Percentiles rank a stretch among this genome's conserved stretches.
Conservation (phyloP, 2,329 filamentous ascomycete genomes). For the Cytospora piceae region DNA sequence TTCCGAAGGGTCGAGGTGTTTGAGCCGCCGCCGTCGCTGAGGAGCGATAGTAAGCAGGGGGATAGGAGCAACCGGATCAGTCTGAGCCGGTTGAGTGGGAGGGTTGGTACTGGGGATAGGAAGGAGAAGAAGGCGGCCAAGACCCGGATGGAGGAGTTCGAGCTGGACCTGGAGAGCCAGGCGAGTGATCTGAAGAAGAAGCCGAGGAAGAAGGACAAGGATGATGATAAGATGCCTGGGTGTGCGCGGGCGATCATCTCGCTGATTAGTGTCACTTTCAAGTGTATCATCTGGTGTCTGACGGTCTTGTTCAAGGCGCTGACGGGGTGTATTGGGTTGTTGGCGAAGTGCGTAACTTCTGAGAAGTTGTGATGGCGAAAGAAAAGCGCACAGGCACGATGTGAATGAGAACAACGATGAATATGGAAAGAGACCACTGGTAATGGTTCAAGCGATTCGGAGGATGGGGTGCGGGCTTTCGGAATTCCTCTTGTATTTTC, state of each 20-base stretch:
- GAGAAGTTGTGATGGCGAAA: conserved; percentile 44
- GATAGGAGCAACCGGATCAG: conserved; percentile 39
- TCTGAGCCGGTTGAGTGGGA: conserved; percentile 38
- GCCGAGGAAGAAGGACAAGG: conserved; percentile 44
- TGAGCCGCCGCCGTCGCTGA: conserved; percentile 58
- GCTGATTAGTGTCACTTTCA: conserved; percentile 57
- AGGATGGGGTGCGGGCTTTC: conserved; percentile 14
- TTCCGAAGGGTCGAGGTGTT: conserved; percentile 57
- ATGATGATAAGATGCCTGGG: conserved; percentile 55
- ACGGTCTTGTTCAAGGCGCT: conserved; percentile 60
- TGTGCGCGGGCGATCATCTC: conserved; percentile 54
- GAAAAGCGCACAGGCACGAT: conserved; percentile 17
- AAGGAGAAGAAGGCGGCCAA: conserved; percentile 31
- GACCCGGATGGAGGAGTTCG: conserved; percentile 59
- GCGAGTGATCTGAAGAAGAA: conserved; percentile 51
- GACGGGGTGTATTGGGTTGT: conserved; percentile 52
- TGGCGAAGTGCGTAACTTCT: conserved; percentile 55
- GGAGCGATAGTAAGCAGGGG: conserved; percentile 30
- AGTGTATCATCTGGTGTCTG: conserved; percentile 61
- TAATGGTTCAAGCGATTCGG: conserved; percentile 22
- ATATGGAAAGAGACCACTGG: conserved; percentile 7
- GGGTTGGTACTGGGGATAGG: conserved; percentile 31
- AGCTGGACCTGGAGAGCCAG: conserved; percentile 67
- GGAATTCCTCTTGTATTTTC: conserved; percentile 22
- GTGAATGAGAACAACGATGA: conserved; percentile 23